These are phyloP conservation scores for Microbotryum lychnidis-dioicae DNA, from an alignment of 1,284 basidiomycete genomes.

Conservation along the genomic window DNA sequence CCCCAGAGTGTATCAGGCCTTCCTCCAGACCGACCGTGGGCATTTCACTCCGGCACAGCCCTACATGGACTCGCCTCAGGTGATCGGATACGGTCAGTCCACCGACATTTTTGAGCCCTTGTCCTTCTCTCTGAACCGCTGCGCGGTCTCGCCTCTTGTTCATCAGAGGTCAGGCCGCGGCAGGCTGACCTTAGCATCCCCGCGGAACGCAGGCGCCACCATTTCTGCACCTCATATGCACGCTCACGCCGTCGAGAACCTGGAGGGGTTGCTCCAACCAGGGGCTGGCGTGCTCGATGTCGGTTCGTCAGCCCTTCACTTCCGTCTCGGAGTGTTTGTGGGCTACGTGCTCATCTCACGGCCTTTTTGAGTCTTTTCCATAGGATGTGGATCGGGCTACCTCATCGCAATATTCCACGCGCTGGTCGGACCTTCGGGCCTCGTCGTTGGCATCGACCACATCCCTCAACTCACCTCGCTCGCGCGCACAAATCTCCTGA, in stretches of 20 bases:
- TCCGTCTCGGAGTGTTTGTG: not conserved
- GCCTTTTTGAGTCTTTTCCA: not conserved
- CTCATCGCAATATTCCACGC: conserved; percentile 67
- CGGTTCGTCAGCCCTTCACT: conserved; percentile 44
- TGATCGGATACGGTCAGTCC: conserved; percentile 29
- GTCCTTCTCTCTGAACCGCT: too few species aligned
- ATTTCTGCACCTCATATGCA: conserved; percentile 92
- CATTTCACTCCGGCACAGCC: conserved; percentile 42
- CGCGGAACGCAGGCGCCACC: conserved; percentile 52
- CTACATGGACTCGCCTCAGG: conserved; percentile 75
- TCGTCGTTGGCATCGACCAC: conserved; percentile 86
- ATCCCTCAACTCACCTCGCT: conserved; percentile 66
- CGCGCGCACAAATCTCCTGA: conserved; percentile 54
- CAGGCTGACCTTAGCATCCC: conserved; percentile 47
- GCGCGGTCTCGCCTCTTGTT: too few species aligned
- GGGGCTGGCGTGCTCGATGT: conserved; percentile 71
- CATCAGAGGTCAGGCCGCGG: too few species aligned
- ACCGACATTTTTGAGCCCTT: too few species aligned
- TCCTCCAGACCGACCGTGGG: conserved; percentile 62
- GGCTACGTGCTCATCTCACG: not conserved
- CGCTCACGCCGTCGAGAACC: conserved; percentile 66
- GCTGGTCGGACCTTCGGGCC: conserved; percentile 54
- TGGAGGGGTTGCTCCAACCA: conserved; percentile 60
- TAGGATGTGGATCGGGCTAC: conserved; percentile 58
- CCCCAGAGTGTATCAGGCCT: conserved; percentile 49